These are phyloP conservation scores for Didymella glomerata DNA, from an alignment of 2,329 filamentous ascomycete species.

Conservation along the genomic window DNA sequence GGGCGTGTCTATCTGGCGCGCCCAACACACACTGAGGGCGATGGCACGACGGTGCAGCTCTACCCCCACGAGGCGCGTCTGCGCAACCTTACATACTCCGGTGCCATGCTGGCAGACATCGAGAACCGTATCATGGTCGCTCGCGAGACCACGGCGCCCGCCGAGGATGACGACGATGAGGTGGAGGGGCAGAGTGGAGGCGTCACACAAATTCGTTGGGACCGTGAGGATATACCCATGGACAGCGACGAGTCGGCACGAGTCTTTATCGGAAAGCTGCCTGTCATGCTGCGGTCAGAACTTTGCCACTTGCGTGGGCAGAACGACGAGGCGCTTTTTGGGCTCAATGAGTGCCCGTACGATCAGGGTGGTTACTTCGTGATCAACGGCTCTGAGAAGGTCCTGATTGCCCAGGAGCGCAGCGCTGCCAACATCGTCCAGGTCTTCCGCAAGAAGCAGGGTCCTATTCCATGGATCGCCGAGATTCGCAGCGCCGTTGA, in stretches of 20 bases:
- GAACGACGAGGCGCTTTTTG: conserved; percentile 84
- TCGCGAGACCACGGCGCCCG: conserved; percentile 73
- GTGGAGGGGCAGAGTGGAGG: conserved; percentile 47
- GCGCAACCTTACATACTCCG: conserved; percentile 94
- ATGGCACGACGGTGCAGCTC: conserved; percentile 84
- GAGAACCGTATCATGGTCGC: conserved; percentile 85
- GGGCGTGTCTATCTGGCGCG: conserved; percentile 87
- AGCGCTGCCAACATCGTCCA: conserved; percentile 99
- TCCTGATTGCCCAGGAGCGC: conserved; percentile 95
- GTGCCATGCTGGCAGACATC: conserved; percentile 88
- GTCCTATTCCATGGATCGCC: conserved; percentile 89
- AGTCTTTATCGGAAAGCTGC: conserved; percentile 93
- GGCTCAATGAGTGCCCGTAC: conserved; percentile 95
- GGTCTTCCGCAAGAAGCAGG: conserved; percentile 98
- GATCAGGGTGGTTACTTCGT: conserved; percentile 99
- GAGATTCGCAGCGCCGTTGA: conserved; percentile 97
- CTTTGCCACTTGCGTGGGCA: conserved; percentile 89
- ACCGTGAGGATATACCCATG: conserved; percentile 58
- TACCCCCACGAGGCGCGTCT: conserved; percentile 94
- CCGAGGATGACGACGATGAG: conserved; percentile 72
- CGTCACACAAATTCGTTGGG: conserved; percentile 55
- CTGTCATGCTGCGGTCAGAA: conserved; percentile 97
- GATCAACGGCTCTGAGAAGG: conserved; percentile 99
- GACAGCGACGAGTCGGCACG: conserved; percentile 67
- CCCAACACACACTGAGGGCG: conserved; percentile 90